Conservation (phyloP, 116 monocot genomes). For the Papilionanthe hybrid region DNA sequence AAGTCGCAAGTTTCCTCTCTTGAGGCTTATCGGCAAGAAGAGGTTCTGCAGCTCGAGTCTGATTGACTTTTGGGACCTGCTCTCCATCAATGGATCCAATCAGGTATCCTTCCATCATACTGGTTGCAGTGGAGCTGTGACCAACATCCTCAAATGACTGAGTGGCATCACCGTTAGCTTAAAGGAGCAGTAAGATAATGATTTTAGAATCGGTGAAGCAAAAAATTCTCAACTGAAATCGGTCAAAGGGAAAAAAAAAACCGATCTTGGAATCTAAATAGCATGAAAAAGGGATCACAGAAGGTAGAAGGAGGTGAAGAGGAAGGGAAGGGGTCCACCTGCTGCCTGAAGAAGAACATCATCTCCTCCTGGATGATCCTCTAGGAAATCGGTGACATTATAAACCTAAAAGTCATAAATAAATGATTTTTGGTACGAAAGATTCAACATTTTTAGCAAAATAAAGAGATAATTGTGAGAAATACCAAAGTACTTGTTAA, state of each 20-base stretch:
- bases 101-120: conserved; percentile 55
- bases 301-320: not conserved
- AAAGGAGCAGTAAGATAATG: not conserved
- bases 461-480: not conserved
- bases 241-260: not conserved
- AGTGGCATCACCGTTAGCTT: conserved; percentile 28
- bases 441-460: not conserved
- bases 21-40: not conserved
- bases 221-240: not conserved
- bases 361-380: conserved; percentile 26
- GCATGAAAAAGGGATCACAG: not conserved
- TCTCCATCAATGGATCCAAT: conserved; percentile 50
- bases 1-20: conserved; percentile 8
- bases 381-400: conserved; percentile 22
- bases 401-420: conserved; percentile 13
- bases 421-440: not conserved
- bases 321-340: conserved; percentile 2
- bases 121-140: conserved; percentile 59
- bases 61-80: not conserved
- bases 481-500: no score
- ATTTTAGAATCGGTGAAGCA: not conserved
- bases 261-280: not conserved
- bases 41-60: not conserved
- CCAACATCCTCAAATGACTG: conserved; percentile 76
- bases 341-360: conserved; percentile 21